Percentiles rank a stretch among this genome's conserved stretches.
Conservation (phyloP, 139 green algal species). For the Pseudopediastrum boryanum region DNA sequence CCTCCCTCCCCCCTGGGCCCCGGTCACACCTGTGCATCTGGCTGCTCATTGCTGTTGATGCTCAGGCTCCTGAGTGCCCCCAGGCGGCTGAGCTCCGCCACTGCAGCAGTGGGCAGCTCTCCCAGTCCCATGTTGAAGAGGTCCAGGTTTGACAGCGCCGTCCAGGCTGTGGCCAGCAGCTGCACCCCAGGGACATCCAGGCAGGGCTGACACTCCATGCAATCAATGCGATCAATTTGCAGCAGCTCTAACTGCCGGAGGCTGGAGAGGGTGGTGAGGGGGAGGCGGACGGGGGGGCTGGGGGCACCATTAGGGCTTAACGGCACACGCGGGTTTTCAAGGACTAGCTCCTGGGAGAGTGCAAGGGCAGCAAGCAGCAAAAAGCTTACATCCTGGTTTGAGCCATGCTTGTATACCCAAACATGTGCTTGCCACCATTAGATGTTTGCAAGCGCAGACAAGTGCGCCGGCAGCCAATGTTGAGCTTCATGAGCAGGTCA, state of each 20-base stretch:
- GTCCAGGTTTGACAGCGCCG: background rate
- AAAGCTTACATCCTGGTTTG: background rate
- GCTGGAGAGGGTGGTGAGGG: slow-evolving; percentile 8
- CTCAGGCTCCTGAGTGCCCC: background rate
- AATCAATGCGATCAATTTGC: slow-evolving; percentile 14
- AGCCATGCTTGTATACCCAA: background rate
- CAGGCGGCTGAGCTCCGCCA: slow-evolving; percentile 9
- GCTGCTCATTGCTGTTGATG: background rate
- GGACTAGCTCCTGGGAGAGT: background rate
- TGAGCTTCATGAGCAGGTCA: too few relatives aligned
- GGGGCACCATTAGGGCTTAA: slow-evolving; percentile 13
- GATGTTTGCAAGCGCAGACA: too few relatives aligned
- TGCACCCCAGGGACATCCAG: background rate
- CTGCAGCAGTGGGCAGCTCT: slow-evolving; percentile 10
- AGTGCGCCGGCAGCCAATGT: too few relatives aligned
- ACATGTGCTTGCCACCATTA: background rate
- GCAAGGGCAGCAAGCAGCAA: background rate
- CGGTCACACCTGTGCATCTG: background rate
- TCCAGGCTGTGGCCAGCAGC: slow-evolving; percentile 21
- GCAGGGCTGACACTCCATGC: background rate
- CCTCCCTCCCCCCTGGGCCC: background rate
- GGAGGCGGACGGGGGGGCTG: too few relatives aligned
- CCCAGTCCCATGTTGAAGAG: slow-evolving; percentile 4
- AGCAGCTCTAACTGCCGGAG: slow-evolving; percentile 9
- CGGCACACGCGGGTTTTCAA: background rate